Evolutionary conservation across 148 eudicot genomes (phyloP).

Genomic region (Talinum fruticosum): DNA sequence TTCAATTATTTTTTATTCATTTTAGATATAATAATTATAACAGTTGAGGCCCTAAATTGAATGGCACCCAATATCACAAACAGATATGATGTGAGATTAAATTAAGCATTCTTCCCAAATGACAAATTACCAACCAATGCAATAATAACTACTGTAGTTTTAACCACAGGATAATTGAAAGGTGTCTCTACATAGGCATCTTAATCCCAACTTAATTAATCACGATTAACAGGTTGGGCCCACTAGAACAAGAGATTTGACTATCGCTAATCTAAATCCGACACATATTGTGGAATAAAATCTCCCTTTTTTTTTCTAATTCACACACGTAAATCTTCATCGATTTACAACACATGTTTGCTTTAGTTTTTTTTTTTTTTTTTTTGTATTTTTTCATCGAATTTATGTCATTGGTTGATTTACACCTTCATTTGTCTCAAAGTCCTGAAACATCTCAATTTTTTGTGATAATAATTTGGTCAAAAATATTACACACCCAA

Average conservation of each 20-base stretch:
- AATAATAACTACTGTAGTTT: conserved; percentile 2
- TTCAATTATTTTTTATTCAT: too few species aligned
- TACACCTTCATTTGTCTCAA: neutral
- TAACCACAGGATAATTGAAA: neutral
- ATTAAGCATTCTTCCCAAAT: too few species aligned
- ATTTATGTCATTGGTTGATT: too few species aligned
- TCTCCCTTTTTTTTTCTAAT: neutral
- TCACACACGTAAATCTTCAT: neutral
- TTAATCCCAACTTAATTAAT: neutral
- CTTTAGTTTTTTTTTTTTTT: too few species aligned
- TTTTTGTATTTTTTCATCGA: neutral
- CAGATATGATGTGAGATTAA: too few species aligned
- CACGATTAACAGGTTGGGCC: neutral
- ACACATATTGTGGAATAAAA: neutral
- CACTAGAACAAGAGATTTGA: neutral
- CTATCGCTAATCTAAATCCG: neutral
- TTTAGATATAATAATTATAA: too few species aligned
- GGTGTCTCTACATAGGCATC: neutral
- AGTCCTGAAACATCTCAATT: too few species aligned
- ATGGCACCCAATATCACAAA: too few species aligned
- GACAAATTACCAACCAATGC: neutral
- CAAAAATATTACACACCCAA: too few species aligned
- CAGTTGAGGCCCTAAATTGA: too few species aligned
- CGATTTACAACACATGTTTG: neutral
- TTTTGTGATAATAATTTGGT: too few species aligned